Evolutionary conservation across 352 stramenopile genomes (phyloP).

Genomic region (Phytophthora chlamydospora): DNA sequence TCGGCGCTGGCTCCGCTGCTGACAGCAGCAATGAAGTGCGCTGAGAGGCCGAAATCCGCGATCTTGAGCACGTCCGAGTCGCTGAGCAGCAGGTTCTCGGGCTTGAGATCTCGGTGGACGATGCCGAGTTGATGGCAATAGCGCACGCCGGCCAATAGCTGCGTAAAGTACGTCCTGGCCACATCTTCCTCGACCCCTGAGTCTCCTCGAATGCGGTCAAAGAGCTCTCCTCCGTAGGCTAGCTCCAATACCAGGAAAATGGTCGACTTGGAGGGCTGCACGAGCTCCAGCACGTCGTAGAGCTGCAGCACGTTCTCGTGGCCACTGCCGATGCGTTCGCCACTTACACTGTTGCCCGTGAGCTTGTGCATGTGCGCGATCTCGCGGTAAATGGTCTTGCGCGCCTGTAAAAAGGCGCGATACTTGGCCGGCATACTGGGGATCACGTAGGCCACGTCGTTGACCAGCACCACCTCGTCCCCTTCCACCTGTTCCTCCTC

Average conservation of each 20-base stretch:
- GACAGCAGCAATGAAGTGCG: conserved; percentile 88
- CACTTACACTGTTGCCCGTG: conserved; percentile 80
- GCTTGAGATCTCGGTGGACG: conserved; percentile 96
- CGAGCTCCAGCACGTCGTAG: conserved; percentile 95
- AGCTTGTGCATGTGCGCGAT: conserved; percentile 96
- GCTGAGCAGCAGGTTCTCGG: conserved; percentile 95
- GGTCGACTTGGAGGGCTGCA: conserved; percentile 94
- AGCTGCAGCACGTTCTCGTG: conserved; percentile 96
- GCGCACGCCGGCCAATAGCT: conserved; percentile 88
- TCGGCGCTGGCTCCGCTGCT: conserved; percentile 57
- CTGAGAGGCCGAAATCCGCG: conserved; percentile 94
- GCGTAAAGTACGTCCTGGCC: conserved; percentile 89
- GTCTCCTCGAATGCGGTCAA: conserved; percentile 93
- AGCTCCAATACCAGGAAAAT: conserved; percentile 95
- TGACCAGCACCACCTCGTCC: conserved; percentile 25
- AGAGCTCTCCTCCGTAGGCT: conserved; percentile 91
- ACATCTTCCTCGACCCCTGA: conserved; percentile 76
- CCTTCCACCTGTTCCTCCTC: conserved; percentile 11
- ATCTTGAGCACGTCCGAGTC: conserved; percentile 94
- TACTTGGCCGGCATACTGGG: conserved; percentile 94
- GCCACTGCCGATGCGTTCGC: conserved; percentile 75
- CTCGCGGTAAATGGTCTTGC: conserved; percentile 94
- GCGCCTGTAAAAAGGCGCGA: conserved; percentile 90
- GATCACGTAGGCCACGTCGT: conserved; percentile 54
- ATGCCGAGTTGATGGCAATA: conserved; percentile 94